Evolutionary conservation across 225 moss, liverwort and hornwort genomes (phyloP).

Genomic region (Marchantia paleacea): DNA sequence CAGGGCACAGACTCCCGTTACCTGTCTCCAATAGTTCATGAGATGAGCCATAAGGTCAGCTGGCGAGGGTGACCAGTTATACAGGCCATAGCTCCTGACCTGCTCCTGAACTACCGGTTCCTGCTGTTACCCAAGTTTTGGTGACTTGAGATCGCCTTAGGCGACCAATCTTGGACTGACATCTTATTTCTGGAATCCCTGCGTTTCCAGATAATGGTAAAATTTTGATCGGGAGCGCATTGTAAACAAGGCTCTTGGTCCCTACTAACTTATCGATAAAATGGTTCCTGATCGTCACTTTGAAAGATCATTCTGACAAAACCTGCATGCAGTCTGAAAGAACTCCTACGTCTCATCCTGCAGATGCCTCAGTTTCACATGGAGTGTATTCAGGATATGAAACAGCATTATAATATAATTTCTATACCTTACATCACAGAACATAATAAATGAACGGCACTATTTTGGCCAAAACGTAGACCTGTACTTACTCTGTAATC

Average conservation of each 20-base stretch:
- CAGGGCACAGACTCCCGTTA: conserved; percentile 18
- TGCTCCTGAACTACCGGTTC: conserved; percentile 86
- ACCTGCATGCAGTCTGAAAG: too few species aligned
- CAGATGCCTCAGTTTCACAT: too few species aligned
- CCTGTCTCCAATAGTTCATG: conserved; percentile 96
- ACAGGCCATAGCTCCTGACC: conserved; percentile 83
- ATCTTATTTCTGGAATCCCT: conserved; percentile 85
- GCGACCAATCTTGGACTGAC: conserved; percentile 96
- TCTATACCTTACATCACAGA: too few species aligned
- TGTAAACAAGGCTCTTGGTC: neutral
- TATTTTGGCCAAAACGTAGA: neutral
- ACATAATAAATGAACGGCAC: neutral
- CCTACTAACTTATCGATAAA: too few species aligned
- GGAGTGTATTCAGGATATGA: too few species aligned
- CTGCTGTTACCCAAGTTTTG: conserved; percentile 79
- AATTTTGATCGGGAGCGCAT: neutral
- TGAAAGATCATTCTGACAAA: too few species aligned
- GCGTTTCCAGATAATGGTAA: conserved; percentile 9
- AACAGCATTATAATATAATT: too few species aligned
- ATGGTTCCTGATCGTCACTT: too few species aligned
- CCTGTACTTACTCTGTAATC: conserved; percentile 66
- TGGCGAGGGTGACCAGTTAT: conserved; percentile 97
- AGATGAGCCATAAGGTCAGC: conserved; percentile 93
- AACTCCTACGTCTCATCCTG: too few species aligned
- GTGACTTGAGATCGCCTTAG: conserved; percentile 86